Base-by-base conservation (phyloP, 2,329 filamentous ascomycete genomes). In the Stagonosporopsis rhizophila region DNA sequence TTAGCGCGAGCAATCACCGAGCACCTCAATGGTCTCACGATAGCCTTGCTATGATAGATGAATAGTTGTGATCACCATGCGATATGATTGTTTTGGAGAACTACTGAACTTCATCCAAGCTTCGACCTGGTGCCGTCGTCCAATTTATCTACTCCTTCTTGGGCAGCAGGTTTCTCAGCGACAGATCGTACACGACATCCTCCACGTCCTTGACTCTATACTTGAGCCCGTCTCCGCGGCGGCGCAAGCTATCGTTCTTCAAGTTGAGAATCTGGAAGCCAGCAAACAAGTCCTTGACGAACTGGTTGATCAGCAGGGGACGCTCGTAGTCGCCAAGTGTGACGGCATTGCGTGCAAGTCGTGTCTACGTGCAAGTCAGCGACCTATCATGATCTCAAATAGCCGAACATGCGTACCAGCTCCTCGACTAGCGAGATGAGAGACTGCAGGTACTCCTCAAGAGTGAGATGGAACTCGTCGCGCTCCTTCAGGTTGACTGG, bases 161-260 rank as follows among this genome's bases (percentile, higher is more conserved):
- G 2, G 70, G 68, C 12, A 96, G 83, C 71, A 98, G 76, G 46
- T 95, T 94, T 56, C 95, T 85, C 72, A 99, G 79, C 22, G 91
- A 94, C 53, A 99, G 80, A 75, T 99, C 95, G 72, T 99, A 99
- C 46, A 98, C 94, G 12, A 99, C 92, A 73, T 98, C 95, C 81
- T 99, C 95, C 12, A 97, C 92, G 75, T 96, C 94, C 83, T 98
- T 99, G 70, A 99, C 92, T 69, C 90, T 89, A 74, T 99, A 99
- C 82, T 99, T 99, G 77, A 99, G 90, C 5, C 89, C 90, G 78
- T 99, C 95, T 52, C 91, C 92, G 60, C 92, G 85, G 79, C 92
- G 91, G 57, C 95, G 85, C 70, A 99, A 79, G 20, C 88, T 87
- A 75, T 99, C 95, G 70, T 99, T 99, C 83, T 98, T 98, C 66